Evolutionary conservation across 2,329 filamentous ascomycete species (phyloP).

Genomic region (Aspergillus bombycis): DNA sequence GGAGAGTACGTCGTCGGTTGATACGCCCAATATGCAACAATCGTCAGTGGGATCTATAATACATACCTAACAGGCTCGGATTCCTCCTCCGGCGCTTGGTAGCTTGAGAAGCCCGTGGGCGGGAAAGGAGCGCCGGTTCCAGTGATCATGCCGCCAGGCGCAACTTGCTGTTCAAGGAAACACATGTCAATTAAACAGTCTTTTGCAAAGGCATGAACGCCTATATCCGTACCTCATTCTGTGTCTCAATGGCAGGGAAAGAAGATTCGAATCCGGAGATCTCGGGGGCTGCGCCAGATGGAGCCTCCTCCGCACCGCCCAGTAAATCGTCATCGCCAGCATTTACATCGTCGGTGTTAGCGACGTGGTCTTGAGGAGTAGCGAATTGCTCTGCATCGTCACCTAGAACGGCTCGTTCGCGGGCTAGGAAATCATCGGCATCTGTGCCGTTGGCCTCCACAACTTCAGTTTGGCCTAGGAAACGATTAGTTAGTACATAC

Average conservation of each 20-base stretch:
- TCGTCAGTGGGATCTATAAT: background rate
- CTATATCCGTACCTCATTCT: slow-evolving; percentile 65
- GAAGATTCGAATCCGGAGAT: slow-evolving; percentile 77
- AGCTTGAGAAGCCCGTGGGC: slow-evolving; percentile 53
- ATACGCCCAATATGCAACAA: background rate
- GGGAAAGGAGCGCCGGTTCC: slow-evolving; percentile 64
- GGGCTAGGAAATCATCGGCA: slow-evolving; percentile 82
- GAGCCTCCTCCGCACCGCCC: slow-evolving; percentile 56
- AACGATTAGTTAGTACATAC: slow-evolving; percentile 30
- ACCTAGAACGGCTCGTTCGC: slow-evolving; percentile 86
- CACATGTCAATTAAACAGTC: slow-evolving; percentile 17
- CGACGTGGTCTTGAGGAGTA: slow-evolving; percentile 67
- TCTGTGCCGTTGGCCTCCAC: slow-evolving; percentile 52
- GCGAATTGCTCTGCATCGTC: slow-evolving; percentile 93
- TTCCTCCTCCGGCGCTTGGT: slow-evolving; percentile 73
- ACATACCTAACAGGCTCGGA: slow-evolving; percentile 75
- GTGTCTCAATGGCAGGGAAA: slow-evolving; percentile 79
- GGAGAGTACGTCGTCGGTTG: background rate
- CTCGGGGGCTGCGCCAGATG: slow-evolving; percentile 34
- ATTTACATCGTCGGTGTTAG: slow-evolving; percentile 64
- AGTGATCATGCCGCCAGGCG: slow-evolving; percentile 78
- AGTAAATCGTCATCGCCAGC: slow-evolving; percentile 69
- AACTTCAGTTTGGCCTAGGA: slow-evolving; percentile 39
- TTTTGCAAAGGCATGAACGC: background rate
- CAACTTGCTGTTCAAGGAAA: slow-evolving; percentile 60